Base-by-base conservation (phyloP, 805 yeast species). In the Nakazawaea wickerhamii region DNA sequence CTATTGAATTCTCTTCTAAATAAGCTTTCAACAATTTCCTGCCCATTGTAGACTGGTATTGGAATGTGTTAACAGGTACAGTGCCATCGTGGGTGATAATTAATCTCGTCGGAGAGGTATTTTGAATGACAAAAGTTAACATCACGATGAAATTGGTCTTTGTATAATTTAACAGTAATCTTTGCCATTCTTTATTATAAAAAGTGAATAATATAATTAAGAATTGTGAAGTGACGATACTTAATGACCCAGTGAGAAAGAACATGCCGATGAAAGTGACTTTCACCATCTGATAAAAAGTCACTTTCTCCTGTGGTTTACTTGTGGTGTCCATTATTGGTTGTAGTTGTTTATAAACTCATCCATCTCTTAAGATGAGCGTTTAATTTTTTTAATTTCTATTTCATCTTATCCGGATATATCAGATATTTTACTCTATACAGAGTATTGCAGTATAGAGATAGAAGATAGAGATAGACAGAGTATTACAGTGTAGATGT, bases 141-240 rank as follows among this genome's bases (percentile, higher is more conserved):
- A 83, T 53, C 7, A 70, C 63, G 19, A 85, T 64, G 52, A 84
- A 85, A 21, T 71, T 69, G 26, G 61, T 63, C 58, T 84, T 84
- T 11, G 89, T 78, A 27, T 64, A 57, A 46, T 75, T 69, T 31
- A 81, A 52, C 45, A 72, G 50, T 3, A 65, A 65, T 46, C 73
- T 73, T 28, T 61, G 53, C 36, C 61, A 55, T 20, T 50, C 52
- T 1, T 67, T 59, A 33, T 64, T 58, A n/a, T 50, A 51, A 10
- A 47, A 32, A 30, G 68, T 63, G 7, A 68, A 13, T 1, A 55
- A 6, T 8, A 54, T 47, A 7, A 75, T 69, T 1, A 71, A 36
- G 2, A 57, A 36, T 53, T 82, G 88, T 4, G 76, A 61, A 15
- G 57, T 36, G 4, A 73, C 69, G 30, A 79, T 68, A 7, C 78